Percentiles rank a stretch among this genome's conserved stretches.
phyloP scores from a whole-genome alignment of 176 grass and related monocot genomes.

The Paspalum notatum region DNA sequence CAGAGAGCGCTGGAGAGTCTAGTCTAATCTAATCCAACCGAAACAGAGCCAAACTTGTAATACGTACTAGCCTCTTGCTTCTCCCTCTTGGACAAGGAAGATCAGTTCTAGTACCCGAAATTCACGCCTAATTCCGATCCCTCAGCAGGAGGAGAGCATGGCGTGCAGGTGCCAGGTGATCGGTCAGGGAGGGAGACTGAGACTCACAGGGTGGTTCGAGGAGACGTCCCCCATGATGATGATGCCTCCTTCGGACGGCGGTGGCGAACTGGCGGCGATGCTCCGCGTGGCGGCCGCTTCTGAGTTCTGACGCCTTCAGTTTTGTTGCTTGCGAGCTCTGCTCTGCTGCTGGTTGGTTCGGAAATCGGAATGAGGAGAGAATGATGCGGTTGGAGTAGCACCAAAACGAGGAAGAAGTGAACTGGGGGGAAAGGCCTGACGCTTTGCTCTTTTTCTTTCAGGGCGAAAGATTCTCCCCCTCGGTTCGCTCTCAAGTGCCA shows the following conservation, averaged over 20 bases:
- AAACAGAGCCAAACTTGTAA: neutral
- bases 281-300: constrained; percentile 15
- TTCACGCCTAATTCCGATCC: neutral
- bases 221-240: constrained; percentile 53
- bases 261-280: neutral
- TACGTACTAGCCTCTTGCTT: neutral
- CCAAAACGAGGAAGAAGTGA: constrained; percentile 38
- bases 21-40: neutral
- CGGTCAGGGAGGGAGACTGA: neutral
- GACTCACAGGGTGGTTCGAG: constrained; percentile 40
- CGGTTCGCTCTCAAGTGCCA: neutral
- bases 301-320: neutral
- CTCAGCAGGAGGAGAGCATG: neutral
- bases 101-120: neutral
- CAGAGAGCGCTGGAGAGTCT: neutral
- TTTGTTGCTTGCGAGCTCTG: constrained; percentile 32
- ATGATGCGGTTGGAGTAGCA: constrained; percentile 12
- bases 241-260: neutral
- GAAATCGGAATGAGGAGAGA: constrained; percentile 7
- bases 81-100: neutral
- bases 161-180: neutral
- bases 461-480: constrained; percentile 38
- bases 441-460: constrained; percentile 46
- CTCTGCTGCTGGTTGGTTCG: constrained; percentile 3
- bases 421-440: constrained; percentile 30